Percentiles rank a stretch among this genome's conserved stretches.
Evolutionary conservation across 1,139 yeast species (phyloP).

Genomic region (Saccharomyces hybrid): DNA sequence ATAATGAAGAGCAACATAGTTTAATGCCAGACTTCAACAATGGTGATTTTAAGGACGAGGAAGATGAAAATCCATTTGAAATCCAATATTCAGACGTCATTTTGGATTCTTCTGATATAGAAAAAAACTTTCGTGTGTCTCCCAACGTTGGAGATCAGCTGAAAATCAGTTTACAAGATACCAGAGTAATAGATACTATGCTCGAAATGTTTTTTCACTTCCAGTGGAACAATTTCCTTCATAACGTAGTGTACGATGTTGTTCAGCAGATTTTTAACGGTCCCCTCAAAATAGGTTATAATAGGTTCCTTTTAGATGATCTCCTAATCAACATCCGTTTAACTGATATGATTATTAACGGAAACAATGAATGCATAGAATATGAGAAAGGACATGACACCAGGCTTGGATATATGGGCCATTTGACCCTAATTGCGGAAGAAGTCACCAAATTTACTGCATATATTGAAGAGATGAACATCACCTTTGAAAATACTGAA

Average conservation of each 20-base stretch:
- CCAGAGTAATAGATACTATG: slow-evolving; percentile 69
- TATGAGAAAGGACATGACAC: slow-evolving; percentile 53
- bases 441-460: slow-evolving; percentile 85
- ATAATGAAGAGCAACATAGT: slow-evolving; percentile 8
- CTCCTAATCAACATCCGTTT: slow-evolving; percentile 72
- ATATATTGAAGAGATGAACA: slow-evolving; percentile 33
- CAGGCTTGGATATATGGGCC: slow-evolving; percentile 96
- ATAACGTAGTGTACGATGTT: slow-evolving; percentile 94
- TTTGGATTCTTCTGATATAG: slow-evolving; percentile 23
- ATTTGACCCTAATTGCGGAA: slow-evolving; percentile 87
- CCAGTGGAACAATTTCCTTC: slow-evolving; percentile 97
- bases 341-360: slow-evolving; percentile 77
- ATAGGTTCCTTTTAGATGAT: slow-evolving; percentile 79
- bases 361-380: slow-evolving; percentile 67
- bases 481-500: slow-evolving; percentile 25
- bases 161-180: slow-evolving; percentile 79
- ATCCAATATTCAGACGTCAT: slow-evolving; percentile 19
- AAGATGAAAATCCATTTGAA: slow-evolving; percentile 14
- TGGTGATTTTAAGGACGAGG: slow-evolving; percentile 10
- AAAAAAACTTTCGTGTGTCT: slow-evolving; percentile 36
- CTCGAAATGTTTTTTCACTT: slow-evolving; percentile 82
- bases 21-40: slow-evolving; percentile 5
- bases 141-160: slow-evolving; percentile 88
- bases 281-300: slow-evolving; percentile 81
- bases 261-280: slow-evolving; percentile 96